Evolutionary conservation across 78 protist species (phyloP).

Genomic region (Dictyostelium intermedium): DNA sequence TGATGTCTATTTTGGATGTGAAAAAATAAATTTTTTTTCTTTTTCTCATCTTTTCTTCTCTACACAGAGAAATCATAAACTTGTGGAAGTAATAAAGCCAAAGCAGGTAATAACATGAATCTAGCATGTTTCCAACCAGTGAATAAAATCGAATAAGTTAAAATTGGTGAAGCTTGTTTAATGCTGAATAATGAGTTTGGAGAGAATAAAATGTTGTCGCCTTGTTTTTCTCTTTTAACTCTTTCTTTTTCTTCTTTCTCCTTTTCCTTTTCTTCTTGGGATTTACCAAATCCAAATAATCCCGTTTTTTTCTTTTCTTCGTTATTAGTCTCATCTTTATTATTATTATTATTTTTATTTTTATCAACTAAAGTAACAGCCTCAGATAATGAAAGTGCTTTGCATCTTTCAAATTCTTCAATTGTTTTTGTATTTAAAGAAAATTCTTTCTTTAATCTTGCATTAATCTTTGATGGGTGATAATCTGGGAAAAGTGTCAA

Average conservation of each 20-base stretch:
- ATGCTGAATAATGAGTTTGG: slow-evolving; percentile 21
- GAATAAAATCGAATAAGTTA: not conserved
- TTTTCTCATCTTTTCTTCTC: too few relatives aligned
- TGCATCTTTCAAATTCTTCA: slow-evolving; percentile 10
- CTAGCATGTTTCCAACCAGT: slow-evolving; percentile 63
- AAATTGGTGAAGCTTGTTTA: slow-evolving; percentile 44
- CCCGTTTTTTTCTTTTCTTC: not conserved
- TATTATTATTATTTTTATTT: not conserved
- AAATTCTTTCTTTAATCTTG: slow-evolving; percentile 18
- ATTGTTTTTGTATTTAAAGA: not conserved
- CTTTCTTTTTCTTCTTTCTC: not conserved
- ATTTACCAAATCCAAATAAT: not conserved
- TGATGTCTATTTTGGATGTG: too few relatives aligned
- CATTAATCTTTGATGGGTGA: slow-evolving; percentile 23
- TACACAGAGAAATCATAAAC: not conserved
- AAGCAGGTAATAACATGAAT: slow-evolving; percentile 9
- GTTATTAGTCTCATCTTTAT: not conserved
- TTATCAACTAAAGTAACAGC: not conserved
- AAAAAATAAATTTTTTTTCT: too few relatives aligned
- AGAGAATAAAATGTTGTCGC: not conserved
- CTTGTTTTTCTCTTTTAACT: not conserved
- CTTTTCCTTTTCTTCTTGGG: not conserved
- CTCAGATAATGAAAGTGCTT: not conserved
- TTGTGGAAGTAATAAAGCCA: not conserved
- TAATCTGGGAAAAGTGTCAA: slow-evolving; percentile 39